Percentiles rank a stretch among this genome's conserved stretches.
Conservation (phyloP, 2,329 filamentous ascomycete species). For the Pseudogymnoascus sp. region DNA sequence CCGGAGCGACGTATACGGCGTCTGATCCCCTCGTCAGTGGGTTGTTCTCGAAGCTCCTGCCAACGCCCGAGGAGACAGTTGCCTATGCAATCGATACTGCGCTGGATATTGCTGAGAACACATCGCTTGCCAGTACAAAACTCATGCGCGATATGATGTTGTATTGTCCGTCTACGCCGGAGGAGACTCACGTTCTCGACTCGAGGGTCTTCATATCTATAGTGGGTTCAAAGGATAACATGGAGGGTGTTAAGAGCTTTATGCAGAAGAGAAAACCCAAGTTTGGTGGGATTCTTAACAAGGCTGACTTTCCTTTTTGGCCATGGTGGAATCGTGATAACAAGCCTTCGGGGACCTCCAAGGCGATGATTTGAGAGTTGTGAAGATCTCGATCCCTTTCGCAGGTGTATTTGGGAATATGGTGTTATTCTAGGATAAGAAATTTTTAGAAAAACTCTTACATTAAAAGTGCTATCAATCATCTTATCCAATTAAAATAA, state of each 20-base stretch:
- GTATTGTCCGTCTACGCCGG: constrained; percentile 47
- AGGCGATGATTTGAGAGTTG: constrained; percentile 16
- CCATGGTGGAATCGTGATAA: constrained; percentile 53
- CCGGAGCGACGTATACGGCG: constrained; percentile 51
- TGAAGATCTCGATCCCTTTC: not conserved
- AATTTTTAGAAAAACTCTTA: not conserved
- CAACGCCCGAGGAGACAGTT: constrained; percentile 28
- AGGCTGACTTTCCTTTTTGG: constrained; percentile 44
- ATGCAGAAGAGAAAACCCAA: constrained; percentile 50
- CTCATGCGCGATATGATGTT: constrained; percentile 68
- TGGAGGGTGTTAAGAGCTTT: constrained; percentile 51
- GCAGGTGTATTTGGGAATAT: not conserved
- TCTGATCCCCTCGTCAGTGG: constrained; percentile 43
- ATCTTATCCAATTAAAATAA: not conserved
- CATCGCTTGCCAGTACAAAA: constrained; percentile 53
- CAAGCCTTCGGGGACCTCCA: constrained; percentile 21
- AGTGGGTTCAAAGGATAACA: constrained; percentile 47
- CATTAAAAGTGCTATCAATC: not conserved
- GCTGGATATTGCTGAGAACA: constrained; percentile 57
- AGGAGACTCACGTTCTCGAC: constrained; percentile 64
- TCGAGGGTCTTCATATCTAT: constrained; percentile 54
- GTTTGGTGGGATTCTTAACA: constrained; percentile 48
- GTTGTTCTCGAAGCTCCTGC: constrained; percentile 59
- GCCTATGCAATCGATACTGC: constrained; percentile 52
- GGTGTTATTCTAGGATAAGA: not conserved